Conservation (phyloP, 331 rosid genomes). For the Pyracantha coccinea region DNA sequence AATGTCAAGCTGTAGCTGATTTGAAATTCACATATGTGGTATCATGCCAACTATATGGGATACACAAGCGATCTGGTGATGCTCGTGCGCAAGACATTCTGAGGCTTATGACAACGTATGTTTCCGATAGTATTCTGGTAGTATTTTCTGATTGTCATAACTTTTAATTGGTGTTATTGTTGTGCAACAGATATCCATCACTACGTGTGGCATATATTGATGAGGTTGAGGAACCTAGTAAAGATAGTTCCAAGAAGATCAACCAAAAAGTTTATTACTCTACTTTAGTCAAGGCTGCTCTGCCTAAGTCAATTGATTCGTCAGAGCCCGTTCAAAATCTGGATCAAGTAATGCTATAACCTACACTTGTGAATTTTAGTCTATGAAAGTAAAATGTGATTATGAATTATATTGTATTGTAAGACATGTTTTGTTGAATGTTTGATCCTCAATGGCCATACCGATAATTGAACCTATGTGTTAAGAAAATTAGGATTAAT, state of each 20-base stretch:
- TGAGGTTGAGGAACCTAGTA: slow-evolving; percentile 83
- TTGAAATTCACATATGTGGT: slow-evolving; percentile 90
- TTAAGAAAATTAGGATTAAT: background rate
- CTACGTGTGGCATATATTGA: slow-evolving; percentile 95
- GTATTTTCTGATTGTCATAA: background rate
- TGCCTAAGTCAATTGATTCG: slow-evolving; percentile 72
- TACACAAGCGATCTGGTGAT: slow-evolving; percentile 88
- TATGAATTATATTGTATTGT: background rate
- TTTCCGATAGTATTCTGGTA: background rate
- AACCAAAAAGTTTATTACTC: slow-evolving; percentile 81
- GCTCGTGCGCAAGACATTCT: slow-evolving; percentile 75
- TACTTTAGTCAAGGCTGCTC: slow-evolving; percentile 83
- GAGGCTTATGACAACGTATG: slow-evolving; percentile 85
- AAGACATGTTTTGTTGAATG: background rate
- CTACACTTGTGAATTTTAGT: background rate
- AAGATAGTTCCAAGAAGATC: slow-evolving; percentile 57
- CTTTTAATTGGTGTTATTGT: background rate
- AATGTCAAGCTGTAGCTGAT: slow-evolving; percentile 97
- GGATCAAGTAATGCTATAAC: slow-evolving; percentile 56
- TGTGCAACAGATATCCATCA: slow-evolving; percentile 72
- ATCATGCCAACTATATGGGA: slow-evolving; percentile 93
- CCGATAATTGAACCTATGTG: background rate
- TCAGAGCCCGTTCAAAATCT: slow-evolving; percentile 77
- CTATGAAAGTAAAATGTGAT: background rate
- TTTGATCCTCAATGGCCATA: background rate